phyloP scores from a whole-genome alignment of 371 early-diverging fungal genomes.

The Rhizopus arrhizus region DNA sequence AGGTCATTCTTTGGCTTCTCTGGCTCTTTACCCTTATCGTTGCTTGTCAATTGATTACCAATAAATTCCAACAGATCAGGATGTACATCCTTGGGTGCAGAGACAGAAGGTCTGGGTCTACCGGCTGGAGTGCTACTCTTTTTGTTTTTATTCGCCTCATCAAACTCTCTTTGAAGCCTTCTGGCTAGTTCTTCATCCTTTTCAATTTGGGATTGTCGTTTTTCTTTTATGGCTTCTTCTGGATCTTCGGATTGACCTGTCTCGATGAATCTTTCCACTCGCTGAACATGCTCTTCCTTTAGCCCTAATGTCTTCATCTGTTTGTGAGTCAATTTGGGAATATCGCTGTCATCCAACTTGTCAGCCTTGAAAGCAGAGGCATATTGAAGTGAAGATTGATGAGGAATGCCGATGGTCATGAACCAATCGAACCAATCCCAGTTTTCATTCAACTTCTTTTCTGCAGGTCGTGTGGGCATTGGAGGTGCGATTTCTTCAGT shows the following conservation, averaged over 20 bases:
- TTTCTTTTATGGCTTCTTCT: slow-evolving; percentile 40
- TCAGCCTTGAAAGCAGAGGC: slow-evolving; percentile 82
- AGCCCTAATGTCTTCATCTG: slow-evolving; percentile 77
- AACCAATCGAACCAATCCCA: slow-evolving; percentile 94
- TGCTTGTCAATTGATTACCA: slow-evolving; percentile 29
- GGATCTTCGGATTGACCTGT: slow-evolving; percentile 43
- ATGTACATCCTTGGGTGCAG: slow-evolving; percentile 53
- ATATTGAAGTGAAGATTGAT: slow-evolving; percentile 74
- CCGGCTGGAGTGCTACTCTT: slow-evolving; percentile 19
- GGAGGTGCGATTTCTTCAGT: slow-evolving; percentile 52
- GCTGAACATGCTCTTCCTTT: slow-evolving; percentile 80
- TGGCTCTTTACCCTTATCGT: slow-evolving; percentile 27
- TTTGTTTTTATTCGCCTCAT: slow-evolving; percentile 34
- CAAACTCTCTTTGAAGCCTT: slow-evolving; percentile 64
- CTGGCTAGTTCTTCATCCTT: slow-evolving; percentile 77
- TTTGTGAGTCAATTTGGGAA: slow-evolving; percentile 75
- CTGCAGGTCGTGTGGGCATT: slow-evolving; percentile 38
- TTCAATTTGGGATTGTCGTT: slow-evolving; percentile 24
- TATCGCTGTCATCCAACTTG: slow-evolving; percentile 75
- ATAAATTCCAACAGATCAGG: slow-evolving; percentile 44
- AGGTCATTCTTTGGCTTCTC: slow-evolving; percentile 27
- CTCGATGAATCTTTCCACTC: slow-evolving; percentile 68
- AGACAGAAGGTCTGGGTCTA: slow-evolving; percentile 44
- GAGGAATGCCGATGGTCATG: slow-evolving; percentile 71
- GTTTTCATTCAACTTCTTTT: slow-evolving; percentile 56